phyloP scores from a whole-genome alignment of 768 basidiomycete species.

The Suillus lakei region DNA sequence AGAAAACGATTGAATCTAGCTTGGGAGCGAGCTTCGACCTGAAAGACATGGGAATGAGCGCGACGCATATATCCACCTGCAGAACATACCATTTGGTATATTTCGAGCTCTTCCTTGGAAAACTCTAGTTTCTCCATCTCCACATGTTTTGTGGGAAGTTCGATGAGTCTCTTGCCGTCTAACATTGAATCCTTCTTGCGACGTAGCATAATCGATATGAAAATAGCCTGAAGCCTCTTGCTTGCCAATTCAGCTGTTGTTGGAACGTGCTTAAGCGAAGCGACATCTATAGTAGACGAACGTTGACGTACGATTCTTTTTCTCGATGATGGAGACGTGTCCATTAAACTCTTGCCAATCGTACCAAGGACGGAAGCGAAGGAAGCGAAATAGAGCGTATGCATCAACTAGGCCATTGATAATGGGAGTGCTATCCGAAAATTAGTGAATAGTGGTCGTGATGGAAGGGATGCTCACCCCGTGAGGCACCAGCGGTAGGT shows the following conservation, averaged over 20 bases:
- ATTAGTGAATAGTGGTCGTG: constrained; percentile 1
- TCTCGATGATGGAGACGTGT: constrained; percentile 41
- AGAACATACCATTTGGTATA: constrained; percentile 57
- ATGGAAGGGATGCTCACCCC: constrained; percentile 43
- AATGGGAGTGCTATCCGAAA: constrained; percentile 56
- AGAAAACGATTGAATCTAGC: constrained; percentile 68
- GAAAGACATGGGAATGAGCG: neutral
- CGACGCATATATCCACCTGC: neutral
- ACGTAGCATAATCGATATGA: constrained; percentile 57
- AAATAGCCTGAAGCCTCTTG: constrained; percentile 61
- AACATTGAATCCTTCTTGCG: constrained; percentile 67
- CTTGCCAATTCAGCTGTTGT: constrained; percentile 55
- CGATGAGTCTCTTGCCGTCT: constrained; percentile 71
- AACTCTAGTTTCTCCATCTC: constrained; percentile 59
- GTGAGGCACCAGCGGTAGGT: constrained; percentile 72
- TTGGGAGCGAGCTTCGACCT: constrained; percentile 60
- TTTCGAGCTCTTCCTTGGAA: constrained; percentile 60
- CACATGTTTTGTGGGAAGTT: constrained; percentile 61
- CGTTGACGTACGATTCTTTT: constrained; percentile 51
- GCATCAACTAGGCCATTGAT: constrained; percentile 64
- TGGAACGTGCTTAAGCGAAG: constrained; percentile 12
- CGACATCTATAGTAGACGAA: neutral
- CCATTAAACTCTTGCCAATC: constrained; percentile 47
- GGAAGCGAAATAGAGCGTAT: constrained; percentile 49
- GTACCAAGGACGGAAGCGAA: constrained; percentile 41